A percentile compares a stretch with the other conserved stretches of the same genome.
phyloP scores from a whole-genome alignment of 2,329 filamentous ascomycete genomes.

The Hypomyces perniciosus region DNA sequence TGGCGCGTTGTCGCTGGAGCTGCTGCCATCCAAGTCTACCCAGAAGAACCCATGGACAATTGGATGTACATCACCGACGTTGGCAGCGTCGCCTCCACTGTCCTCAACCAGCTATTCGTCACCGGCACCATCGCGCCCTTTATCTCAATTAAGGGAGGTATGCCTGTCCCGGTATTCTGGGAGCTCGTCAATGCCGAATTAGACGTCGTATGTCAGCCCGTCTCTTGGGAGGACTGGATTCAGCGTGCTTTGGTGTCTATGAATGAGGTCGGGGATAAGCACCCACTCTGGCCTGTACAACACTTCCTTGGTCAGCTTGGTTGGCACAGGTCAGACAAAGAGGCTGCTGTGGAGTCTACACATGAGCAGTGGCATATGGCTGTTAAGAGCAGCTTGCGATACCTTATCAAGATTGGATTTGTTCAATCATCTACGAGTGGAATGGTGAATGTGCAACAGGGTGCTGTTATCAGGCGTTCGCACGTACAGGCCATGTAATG shows the following conservation, averaged over 20 bases:
- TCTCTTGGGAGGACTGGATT: slow-evolving; percentile 14
- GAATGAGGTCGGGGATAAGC: slow-evolving; percentile 14
- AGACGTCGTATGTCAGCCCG: slow-evolving; percentile 8
- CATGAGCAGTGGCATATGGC: slow-evolving; percentile 4
- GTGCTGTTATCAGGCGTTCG: not conserved
- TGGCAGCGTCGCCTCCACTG: slow-evolving; percentile 11
- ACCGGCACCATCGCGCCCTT: slow-evolving; percentile 2
- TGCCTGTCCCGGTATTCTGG: slow-evolving; percentile 18
- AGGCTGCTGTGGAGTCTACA: not conserved
- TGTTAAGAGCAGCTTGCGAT: slow-evolving; percentile 7
- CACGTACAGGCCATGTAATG: no score
- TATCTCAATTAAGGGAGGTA: slow-evolving; percentile 12
- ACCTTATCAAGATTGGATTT: slow-evolving; percentile 7
- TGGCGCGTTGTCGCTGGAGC: slow-evolving; percentile 18
- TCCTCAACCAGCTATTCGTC: slow-evolving; percentile 12
- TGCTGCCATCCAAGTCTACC: slow-evolving; percentile 10
- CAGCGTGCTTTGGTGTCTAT: slow-evolving; percentile 11
- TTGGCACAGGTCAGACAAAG: not conserved
- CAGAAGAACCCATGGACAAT: slow-evolving; percentile 7
- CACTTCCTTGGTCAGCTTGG: slow-evolving; percentile 16
- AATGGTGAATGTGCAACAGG: not conserved
- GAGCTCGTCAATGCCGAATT: slow-evolving; percentile 15
- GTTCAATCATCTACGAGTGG: slow-evolving; percentile 6
- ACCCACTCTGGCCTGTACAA: slow-evolving; percentile 22
- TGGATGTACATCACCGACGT: slow-evolving; percentile 17